phyloP scores from a whole-genome alignment of 2,329 filamentous ascomycete species.

The Xylaria sp. region DNA sequence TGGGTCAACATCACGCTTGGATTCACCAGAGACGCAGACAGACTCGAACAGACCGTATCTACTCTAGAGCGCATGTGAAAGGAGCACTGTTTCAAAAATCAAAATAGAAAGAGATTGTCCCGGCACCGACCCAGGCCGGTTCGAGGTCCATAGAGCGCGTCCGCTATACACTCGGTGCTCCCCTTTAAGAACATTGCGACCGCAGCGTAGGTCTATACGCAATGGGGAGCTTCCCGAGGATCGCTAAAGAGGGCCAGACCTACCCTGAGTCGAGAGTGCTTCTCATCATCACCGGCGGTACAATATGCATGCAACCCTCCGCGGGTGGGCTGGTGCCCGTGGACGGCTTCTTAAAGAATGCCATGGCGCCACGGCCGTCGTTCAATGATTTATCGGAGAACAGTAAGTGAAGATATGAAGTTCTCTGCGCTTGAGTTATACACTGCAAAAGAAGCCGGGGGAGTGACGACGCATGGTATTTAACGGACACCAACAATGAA shows the following conservation, averaged over 20 bases:
- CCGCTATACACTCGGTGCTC: neutral
- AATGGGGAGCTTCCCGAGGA: conserved; percentile 45
- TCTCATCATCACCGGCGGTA: conserved; percentile 90
- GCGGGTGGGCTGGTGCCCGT: conserved; percentile 83
- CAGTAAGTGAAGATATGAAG: conserved; percentile 46
- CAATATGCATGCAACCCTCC: conserved; percentile 91
- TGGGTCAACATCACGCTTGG: neutral
- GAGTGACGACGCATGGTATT: neutral
- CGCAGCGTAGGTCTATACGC: conserved; percentile 1
- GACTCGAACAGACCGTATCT: neutral
- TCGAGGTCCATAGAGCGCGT: too few species aligned
- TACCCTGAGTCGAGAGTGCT: conserved; percentile 82
- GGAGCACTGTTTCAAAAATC: neutral
- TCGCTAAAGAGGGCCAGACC: conserved; percentile 43
- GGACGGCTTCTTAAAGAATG: conserved; percentile 81
- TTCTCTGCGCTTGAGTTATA: neutral
- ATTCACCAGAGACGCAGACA: neutral
- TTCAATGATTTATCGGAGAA: conserved; percentile 81
- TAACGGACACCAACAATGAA: neutral
- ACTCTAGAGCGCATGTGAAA: neutral
- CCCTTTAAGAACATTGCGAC: neutral
- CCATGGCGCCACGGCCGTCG: conserved; percentile 82
- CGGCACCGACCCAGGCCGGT: neutral
- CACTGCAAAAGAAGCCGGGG: too few species aligned
- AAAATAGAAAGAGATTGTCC: neutral